These are phyloP conservation scores for Glycine latifolia DNA, from an alignment of 306 rosid species.

Conservation along the genomic window DNA sequence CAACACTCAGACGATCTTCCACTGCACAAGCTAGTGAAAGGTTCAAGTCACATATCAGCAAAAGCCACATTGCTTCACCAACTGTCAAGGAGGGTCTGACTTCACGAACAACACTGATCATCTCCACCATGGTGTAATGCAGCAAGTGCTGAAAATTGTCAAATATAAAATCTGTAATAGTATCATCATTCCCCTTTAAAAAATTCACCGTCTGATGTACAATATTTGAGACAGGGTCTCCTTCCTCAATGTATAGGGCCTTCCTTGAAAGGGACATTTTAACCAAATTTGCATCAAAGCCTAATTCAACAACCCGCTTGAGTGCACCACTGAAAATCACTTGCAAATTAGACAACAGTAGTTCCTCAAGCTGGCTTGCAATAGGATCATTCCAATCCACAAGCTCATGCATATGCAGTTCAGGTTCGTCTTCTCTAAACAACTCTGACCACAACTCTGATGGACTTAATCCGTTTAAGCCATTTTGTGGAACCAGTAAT, in stretches of 20 bases:
- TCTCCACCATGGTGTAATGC: conserved; percentile 66
- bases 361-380: conserved; percentile 58
- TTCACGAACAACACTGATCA: conserved; percentile 65
- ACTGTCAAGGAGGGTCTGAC: conserved; percentile 65
- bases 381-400: conserved; percentile 68
- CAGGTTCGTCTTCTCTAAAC: conserved; percentile 43
- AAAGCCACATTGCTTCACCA: conserved; percentile 79
- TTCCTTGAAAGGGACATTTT: conserved; percentile 56
- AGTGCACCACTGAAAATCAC: conserved; percentile 58
- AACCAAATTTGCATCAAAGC: conserved; percentile 57
- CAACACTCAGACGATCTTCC: conserved; percentile 48
- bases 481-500: conserved; percentile 14
- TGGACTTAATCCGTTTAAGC: conserved; percentile 34
- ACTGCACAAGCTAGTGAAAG: conserved; percentile 61
- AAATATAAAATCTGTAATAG: conserved; percentile 42
- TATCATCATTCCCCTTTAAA: conserved; percentile 46
- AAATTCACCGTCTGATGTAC: conserved; percentile 49
- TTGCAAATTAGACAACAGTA: conserved; percentile 58
- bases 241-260: conserved; percentile 54
- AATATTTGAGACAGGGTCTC: conserved; percentile 57
- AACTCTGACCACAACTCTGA: conserved; percentile 32
- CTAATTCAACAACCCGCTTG: conserved; percentile 53
- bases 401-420: conserved; percentile 39
- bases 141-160: conserved; percentile 56
- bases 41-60: conserved; percentile 68